phyloP scores from a whole-genome alignment of 2,329 filamentous ascomycete species.

The Clarireedia homoeocarpa region DNA sequence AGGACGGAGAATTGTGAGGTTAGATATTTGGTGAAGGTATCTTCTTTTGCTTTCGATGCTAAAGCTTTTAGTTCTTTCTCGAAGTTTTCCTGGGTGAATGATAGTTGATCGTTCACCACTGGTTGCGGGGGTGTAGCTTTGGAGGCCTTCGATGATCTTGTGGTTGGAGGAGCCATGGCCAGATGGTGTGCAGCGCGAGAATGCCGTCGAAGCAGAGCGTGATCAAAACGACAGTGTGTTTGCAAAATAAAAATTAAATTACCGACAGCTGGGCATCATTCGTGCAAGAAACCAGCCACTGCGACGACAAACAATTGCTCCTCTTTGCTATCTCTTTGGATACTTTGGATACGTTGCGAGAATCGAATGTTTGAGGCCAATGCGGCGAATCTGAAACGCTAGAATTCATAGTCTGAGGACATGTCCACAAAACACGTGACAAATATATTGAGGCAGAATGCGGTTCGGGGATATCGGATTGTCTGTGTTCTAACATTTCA shows the following conservation, averaged over 20 bases:
- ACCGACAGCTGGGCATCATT: too few relatives aligned
- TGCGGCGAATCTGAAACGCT: constrained; percentile 20
- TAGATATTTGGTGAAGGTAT: constrained; percentile 27
- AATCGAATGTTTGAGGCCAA: constrained; percentile 11
- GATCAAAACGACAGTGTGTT: background rate
- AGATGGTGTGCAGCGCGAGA: constrained; percentile 7
- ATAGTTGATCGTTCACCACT: background rate
- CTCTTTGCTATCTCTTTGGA: background rate
- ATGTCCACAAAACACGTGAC: constrained; percentile 7
- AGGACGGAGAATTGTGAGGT: constrained; percentile 24
- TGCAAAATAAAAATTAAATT: background rate
- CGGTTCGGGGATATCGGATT: background rate
- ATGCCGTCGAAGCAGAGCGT: background rate
- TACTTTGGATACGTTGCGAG: constrained; percentile 9
- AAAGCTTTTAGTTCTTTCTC: constrained; percentile 29
- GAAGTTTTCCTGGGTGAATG: constrained; percentile 29
- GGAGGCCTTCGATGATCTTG: constrained; percentile 12
- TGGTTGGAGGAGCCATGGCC: constrained; percentile 12
- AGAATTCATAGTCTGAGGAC: background rate
- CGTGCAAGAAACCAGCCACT: too few relatives aligned
- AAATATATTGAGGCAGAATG: too few relatives aligned
- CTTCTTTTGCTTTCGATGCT: constrained; percentile 27
- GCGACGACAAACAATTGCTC: background rate
- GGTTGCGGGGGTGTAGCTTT: background rate
- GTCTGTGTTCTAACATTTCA: background rate